Percentiles rank a stretch among this genome's conserved stretches.
These are phyloP conservation scores for Podila minutissima DNA, from an alignment of 192 early-diverging fungal species.

Conservation along the genomic window DNA sequence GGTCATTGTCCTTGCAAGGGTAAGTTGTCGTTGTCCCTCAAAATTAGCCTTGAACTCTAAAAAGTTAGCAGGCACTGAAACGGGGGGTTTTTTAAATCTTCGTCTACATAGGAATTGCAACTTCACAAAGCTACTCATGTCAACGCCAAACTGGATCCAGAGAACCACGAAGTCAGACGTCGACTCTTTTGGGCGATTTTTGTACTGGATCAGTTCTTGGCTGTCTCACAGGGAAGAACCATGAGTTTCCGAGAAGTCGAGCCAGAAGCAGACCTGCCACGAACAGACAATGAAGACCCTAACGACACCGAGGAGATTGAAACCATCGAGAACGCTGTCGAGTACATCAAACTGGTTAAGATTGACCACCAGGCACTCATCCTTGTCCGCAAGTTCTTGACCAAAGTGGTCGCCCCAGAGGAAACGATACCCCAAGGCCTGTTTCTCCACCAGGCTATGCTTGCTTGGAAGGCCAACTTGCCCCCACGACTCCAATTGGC, in stretches of 20 bases:
- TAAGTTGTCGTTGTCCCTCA: not conserved
- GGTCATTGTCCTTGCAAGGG: slow-evolving; percentile 45
- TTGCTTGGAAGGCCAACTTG: slow-evolving; percentile 34
- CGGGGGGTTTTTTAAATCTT: not conserved
- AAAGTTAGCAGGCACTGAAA: not conserved
- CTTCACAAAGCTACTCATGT: slow-evolving; percentile 38
- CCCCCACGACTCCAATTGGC: slow-evolving; percentile 45
- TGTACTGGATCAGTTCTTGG: slow-evolving; percentile 35
- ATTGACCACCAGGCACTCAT: slow-evolving; percentile 37
- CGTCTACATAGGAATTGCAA: slow-evolving; percentile 23
- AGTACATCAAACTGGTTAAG: slow-evolving; percentile 33
- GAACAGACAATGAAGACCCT: slow-evolving; percentile 21
- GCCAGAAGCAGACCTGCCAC: slow-evolving; percentile 36
- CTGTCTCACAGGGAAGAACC: slow-evolving; percentile 32
- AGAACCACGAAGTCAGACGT: slow-evolving; percentile 40
- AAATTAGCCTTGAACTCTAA: too few relatives aligned
- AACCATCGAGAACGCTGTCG: slow-evolving; percentile 35
- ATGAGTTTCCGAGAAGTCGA: slow-evolving; percentile 41
- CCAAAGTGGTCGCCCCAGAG: slow-evolving; percentile 35
- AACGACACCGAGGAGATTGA: slow-evolving; percentile 37
- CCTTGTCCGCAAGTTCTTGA: slow-evolving; percentile 31
- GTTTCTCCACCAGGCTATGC: slow-evolving; percentile 24
- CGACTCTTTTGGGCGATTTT: slow-evolving; percentile 39
- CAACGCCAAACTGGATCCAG: slow-evolving; percentile 31
- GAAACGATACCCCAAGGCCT: slow-evolving; percentile 29